These are phyloP conservation scores for Talaromyces sp. DNA, from an alignment of 2,329 filamentous ascomycete genomes.

Conservation along the genomic window DNA sequence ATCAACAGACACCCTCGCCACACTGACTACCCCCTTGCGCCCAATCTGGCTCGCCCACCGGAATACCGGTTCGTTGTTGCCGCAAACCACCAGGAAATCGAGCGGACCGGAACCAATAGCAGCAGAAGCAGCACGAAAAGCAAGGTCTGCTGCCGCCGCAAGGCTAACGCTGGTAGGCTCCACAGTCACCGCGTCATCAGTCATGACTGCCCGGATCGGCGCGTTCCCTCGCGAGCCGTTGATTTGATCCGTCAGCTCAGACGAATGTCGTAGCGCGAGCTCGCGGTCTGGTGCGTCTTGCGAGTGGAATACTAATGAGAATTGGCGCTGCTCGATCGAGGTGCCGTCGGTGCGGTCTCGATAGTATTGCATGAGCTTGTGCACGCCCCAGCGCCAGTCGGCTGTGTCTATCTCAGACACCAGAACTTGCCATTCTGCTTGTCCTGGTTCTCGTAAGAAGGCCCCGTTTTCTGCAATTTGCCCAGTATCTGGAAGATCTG, in stretches of 20 bases:
- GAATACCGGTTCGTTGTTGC: conserved; percentile 86
- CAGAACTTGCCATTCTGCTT: conserved; percentile 67
- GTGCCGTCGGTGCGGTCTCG: conserved; percentile 81
- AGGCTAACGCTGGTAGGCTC: conserved; percentile 85
- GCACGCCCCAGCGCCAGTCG: conserved; percentile 77
- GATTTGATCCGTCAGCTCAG: conserved; percentile 86
- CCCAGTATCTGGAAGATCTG: conserved; percentile 68
- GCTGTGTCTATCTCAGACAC: conserved; percentile 64
- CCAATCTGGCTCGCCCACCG: conserved; percentile 81
- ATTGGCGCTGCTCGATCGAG: conserved; percentile 77
- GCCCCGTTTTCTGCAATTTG: conserved; percentile 91
- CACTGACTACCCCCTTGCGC: conserved; percentile 63
- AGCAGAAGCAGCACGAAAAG: conserved; percentile 50
- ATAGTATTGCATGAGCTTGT: conserved; percentile 79
- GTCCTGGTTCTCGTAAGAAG: conserved; percentile 67
- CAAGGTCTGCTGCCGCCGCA: conserved; percentile 67
- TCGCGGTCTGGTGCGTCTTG: conserved; percentile 70
- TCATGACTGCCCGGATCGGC: conserved; percentile 72
- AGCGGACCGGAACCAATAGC: conserved; percentile 54
- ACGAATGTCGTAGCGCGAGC: conserved; percentile 71
- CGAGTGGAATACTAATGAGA: conserved; percentile 83
- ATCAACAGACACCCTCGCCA: conserved; percentile 56
- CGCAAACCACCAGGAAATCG: conserved; percentile 81
- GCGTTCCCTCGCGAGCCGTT: conserved; percentile 83
- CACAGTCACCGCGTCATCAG: conserved; percentile 74